Evolutionary conservation across 164 flowering plant species (phyloP).

Genomic region (Aristolochia fimbriata): DNA sequence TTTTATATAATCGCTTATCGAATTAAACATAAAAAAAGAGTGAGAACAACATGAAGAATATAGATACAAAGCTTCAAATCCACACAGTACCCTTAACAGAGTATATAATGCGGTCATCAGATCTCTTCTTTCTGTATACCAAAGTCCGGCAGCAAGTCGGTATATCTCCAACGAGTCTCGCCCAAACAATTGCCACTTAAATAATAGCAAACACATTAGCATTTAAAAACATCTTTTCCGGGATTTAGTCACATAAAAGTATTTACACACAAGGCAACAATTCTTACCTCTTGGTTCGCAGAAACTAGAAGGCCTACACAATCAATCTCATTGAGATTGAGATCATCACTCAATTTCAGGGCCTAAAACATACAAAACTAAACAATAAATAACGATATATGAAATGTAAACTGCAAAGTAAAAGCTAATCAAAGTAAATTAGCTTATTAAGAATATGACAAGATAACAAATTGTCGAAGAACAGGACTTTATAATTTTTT

Average conservation of each 20-base stretch:
- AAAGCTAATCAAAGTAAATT: conserved; percentile 28
- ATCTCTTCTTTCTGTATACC: conserved; percentile 98
- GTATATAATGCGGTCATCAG: conserved; percentile 54
- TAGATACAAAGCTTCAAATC: neutral
- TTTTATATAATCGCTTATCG: neutral
- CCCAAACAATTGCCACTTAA: conserved; percentile 84
- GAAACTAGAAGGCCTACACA: conserved; percentile 75
- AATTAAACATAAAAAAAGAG: too few species aligned
- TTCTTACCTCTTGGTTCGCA: conserved; percentile 83
- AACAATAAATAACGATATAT: neutral
- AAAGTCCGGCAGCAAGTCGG: conserved; percentile 91
- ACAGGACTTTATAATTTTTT: too few species aligned
- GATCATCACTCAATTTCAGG: conserved; percentile 84
- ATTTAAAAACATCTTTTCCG: neutral
- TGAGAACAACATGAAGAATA: neutral
- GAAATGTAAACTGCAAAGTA: neutral
- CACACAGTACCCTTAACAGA: conserved; percentile 56
- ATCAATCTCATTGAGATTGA: conserved; percentile 88
- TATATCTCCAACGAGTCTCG: conserved; percentile 76
- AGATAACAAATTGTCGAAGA: neutral
- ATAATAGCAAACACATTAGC: neutral
- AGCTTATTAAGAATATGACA: neutral
- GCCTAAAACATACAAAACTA: conserved; percentile 30
- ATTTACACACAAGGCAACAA: neutral
- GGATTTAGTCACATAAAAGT: neutral